Evolutionary conservation across 2,329 filamentous ascomycete species (phyloP).

Genomic region (Sporothrix inflata): DNA sequence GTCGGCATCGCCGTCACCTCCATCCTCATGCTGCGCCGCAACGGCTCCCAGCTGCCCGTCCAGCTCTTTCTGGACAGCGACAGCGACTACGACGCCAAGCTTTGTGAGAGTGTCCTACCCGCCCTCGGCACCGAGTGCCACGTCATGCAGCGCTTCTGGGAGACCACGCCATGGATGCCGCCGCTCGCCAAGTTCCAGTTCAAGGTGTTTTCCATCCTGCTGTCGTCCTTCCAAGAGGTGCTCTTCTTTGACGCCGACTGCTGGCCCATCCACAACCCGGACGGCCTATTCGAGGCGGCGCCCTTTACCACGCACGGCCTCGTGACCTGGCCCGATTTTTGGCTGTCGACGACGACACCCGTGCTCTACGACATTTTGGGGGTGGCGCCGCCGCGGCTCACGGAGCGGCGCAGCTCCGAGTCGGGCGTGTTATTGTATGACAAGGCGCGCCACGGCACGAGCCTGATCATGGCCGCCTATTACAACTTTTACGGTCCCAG

Average conservation of each 20-base stretch:
- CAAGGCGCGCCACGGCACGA: constrained; percentile 51
- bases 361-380: constrained; percentile 50
- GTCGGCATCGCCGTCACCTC: constrained; percentile 55
- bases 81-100: constrained; percentile 38
- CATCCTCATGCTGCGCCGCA: constrained; percentile 55
- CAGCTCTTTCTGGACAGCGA: constrained; percentile 44
- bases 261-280: constrained; percentile 49
- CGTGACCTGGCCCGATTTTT: constrained; percentile 62
- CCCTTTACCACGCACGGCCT: constrained; percentile 57
- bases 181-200: constrained; percentile 53
- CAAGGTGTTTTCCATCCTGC: constrained; percentile 60
- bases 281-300: constrained; percentile 52
- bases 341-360: constrained; percentile 48
- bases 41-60: constrained; percentile 54
- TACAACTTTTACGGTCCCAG: constrained; percentile 59
- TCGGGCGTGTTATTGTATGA: constrained; percentile 54
- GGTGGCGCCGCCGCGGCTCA: constrained; percentile 40
- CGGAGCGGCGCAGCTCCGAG: constrained; percentile 47
- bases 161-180: constrained; percentile 32
- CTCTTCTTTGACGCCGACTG: constrained; percentile 63
- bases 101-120: constrained; percentile 41
- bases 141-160: constrained; percentile 40
- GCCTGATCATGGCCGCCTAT: constrained; percentile 54
- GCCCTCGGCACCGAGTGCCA: constrained; percentile 42
- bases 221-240: constrained; percentile 62